Evolutionary conservation across 2,329 filamentous ascomycete genomes (phyloP).

Genomic region (Zymoseptoria ardabiliae): DNA sequence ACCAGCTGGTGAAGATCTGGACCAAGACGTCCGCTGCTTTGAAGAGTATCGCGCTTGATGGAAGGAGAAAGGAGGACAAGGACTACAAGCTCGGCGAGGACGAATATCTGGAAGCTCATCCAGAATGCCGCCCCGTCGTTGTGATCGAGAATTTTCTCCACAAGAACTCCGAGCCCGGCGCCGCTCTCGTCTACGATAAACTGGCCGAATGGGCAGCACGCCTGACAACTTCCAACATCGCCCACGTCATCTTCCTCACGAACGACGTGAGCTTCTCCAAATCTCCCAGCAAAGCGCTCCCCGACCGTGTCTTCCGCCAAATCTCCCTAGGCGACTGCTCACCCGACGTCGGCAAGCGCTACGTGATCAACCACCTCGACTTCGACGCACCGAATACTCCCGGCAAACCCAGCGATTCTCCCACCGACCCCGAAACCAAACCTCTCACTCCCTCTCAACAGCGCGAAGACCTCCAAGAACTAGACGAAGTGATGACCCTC

Average conservation of each 20-base stretch:
- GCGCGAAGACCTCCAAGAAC: conserved; percentile 55
- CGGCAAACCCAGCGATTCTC: conserved; percentile 26
- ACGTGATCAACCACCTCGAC: conserved; percentile 76
- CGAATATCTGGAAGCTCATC: conserved; percentile 82
- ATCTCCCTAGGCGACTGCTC: conserved; percentile 81
- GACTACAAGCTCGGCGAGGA: conserved; percentile 69
- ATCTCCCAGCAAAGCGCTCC: conserved; percentile 75
- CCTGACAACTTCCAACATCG: conserved; percentile 77
- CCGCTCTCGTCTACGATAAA: conserved; percentile 44
- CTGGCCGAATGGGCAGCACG: conserved; percentile 77
- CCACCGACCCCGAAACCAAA: conserved; percentile 32
- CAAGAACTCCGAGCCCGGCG: conserved; percentile 49
- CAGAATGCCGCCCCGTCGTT: conserved; percentile 72
- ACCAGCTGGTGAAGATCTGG: conserved; percentile 81
- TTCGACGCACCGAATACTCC: conserved; percentile 31
- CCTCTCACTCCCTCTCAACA: conserved; percentile 41
- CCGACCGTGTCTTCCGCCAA: conserved; percentile 82
- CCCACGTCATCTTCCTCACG: conserved; percentile 90
- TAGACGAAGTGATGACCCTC: conserved; percentile 73
- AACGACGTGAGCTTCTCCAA: conserved; percentile 85
- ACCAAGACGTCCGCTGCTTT: conserved; percentile 75
- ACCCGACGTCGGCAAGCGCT: conserved; percentile 75
- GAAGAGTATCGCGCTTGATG: conserved; percentile 65
- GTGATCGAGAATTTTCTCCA: conserved; percentile 89
- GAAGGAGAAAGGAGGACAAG: conserved; percentile 63